A percentile compares a stretch with the other conserved stretches of the same genome.
Conservation (phyloP, 371 early-diverging fungal genomes). For the Mortierella sp. region DNA sequence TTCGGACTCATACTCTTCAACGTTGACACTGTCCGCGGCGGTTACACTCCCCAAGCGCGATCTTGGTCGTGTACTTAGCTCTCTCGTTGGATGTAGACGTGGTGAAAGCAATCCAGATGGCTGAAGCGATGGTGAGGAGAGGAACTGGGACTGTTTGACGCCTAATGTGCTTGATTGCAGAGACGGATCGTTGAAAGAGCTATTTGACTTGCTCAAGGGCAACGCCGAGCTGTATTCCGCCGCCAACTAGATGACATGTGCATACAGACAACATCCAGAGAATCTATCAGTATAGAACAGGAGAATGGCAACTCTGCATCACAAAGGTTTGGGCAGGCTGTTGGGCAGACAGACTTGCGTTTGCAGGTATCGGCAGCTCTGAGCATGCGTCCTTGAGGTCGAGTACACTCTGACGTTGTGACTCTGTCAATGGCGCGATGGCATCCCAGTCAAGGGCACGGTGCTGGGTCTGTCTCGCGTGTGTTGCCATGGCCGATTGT, state of each 20-base stretch:
- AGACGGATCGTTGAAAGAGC: slow-evolving; percentile 6
- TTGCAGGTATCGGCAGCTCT: slow-evolving; percentile 75
- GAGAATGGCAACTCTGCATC: not conserved
- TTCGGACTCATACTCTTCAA: slow-evolving; percentile 53
- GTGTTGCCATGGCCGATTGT: slow-evolving; percentile 19
- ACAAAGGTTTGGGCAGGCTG: no score
- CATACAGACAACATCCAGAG: slow-evolving; percentile 4
- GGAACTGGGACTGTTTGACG: slow-evolving; percentile 52
- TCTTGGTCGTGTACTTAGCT: slow-evolving; percentile 18
- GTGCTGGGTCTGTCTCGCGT: slow-evolving; percentile 15
- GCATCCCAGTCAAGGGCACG: slow-evolving; percentile 73
- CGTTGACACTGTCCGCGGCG: slow-evolving; percentile 47
- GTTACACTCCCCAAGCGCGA: slow-evolving; percentile 46
- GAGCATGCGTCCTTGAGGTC: slow-evolving; percentile 74
- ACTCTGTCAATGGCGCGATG: slow-evolving; percentile 65
- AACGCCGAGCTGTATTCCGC: slow-evolving; percentile 29
- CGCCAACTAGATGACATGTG: slow-evolving; percentile 27
- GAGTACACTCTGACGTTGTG: slow-evolving; percentile 67
- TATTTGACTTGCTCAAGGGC: slow-evolving; percentile 19
- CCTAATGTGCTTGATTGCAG: slow-evolving; percentile 18
- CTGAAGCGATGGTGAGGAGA: slow-evolving; percentile 55
- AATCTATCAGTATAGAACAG: not conserved
- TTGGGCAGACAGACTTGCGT: slow-evolving; percentile 42
- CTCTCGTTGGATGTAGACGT: slow-evolving; percentile 55
- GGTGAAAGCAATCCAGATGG: slow-evolving; percentile 60